Conservation (phyloP, 257 asterid genomes). For the Sherardia arvensis region DNA sequence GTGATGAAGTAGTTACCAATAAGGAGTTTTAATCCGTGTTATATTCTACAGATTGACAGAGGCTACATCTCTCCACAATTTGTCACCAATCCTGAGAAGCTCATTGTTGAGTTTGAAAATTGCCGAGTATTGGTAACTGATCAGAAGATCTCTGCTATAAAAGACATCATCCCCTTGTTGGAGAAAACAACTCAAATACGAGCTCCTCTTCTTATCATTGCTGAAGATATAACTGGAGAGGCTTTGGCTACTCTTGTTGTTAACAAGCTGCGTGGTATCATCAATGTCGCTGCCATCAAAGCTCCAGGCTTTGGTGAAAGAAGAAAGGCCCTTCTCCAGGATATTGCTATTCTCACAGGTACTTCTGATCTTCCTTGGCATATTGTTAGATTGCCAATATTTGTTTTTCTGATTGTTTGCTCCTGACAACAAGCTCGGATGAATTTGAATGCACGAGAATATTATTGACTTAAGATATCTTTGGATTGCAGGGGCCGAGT, state of each 20-base stretch:
- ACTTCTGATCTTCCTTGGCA: neutral
- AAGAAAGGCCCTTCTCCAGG: slow-evolving; percentile 93
- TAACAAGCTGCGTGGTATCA: slow-evolving; percentile 82
- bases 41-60: slow-evolving; percentile 58
- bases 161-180: slow-evolving; percentile 80
- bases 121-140: slow-evolving; percentile 76
- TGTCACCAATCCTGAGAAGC: slow-evolving; percentile 83
- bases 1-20: no score
- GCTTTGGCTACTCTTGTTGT: slow-evolving; percentile 98
- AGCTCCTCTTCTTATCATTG: slow-evolving; percentile 73
- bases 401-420: neutral
- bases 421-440: neutral
- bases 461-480: neutral
- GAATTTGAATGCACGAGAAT: neutral
- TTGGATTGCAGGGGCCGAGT: slow-evolving; percentile 69
- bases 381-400: neutral
- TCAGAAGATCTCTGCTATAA: slow-evolving; percentile 80
- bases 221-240: slow-evolving; percentile 95
- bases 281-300: slow-evolving; percentile 94
- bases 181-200: slow-evolving; percentile 84
- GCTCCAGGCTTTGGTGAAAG: slow-evolving; percentile 99
- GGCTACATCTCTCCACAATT: slow-evolving; percentile 95
- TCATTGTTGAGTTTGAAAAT: slow-evolving; percentile 75
- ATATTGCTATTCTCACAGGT: slow-evolving; percentile 95
- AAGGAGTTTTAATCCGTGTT: neutral